phyloP scores from a whole-genome alignment of 345 rosid species.

The Rhodamnia rubescens region DNA sequence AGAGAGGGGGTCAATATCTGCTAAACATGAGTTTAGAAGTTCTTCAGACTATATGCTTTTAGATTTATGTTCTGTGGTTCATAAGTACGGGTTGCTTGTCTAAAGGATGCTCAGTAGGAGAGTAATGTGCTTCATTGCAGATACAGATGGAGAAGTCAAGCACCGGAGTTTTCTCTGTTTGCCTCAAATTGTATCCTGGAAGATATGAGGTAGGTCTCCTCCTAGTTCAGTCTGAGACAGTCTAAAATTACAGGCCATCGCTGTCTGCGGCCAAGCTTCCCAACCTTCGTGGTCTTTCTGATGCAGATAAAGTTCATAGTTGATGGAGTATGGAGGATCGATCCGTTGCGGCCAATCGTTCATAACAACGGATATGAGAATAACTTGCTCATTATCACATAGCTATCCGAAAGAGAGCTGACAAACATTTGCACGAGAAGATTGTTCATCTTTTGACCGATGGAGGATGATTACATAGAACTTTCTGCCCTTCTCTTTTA shows the following conservation, averaged over 20 bases:
- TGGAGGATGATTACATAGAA: neutral
- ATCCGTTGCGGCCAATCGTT: constrained; percentile 83
- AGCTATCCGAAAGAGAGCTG: neutral
- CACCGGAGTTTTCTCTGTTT: constrained; percentile 50
- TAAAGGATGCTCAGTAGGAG: neutral
- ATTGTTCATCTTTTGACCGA: neutral
- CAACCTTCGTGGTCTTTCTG: neutral
- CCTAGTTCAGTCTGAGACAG: neutral
- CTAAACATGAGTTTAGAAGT: neutral
- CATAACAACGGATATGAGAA: constrained; percentile 50
- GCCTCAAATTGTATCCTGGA: constrained; percentile 77
- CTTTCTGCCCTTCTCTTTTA: neutral
- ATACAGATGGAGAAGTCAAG: constrained; percentile 84
- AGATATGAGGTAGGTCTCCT: constrained; percentile 55
- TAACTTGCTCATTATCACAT: constrained; percentile 60
- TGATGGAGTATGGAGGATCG: constrained; percentile 89
- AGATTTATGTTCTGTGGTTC: neutral
- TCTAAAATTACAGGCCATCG: neutral
- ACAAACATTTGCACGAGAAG: neutral
- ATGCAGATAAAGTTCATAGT: constrained; percentile 84
- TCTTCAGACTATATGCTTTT: neutral
- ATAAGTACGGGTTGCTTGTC: neutral
- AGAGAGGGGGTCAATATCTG: neutral
- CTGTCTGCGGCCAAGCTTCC: neutral
- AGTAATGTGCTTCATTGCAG: constrained; percentile 21